Evolutionary conservation across 2,329 filamentous ascomycete genomes (phyloP), one percentile per base, ranked within the genome.

Genomic region (Scytalidium lignicola): DNA sequence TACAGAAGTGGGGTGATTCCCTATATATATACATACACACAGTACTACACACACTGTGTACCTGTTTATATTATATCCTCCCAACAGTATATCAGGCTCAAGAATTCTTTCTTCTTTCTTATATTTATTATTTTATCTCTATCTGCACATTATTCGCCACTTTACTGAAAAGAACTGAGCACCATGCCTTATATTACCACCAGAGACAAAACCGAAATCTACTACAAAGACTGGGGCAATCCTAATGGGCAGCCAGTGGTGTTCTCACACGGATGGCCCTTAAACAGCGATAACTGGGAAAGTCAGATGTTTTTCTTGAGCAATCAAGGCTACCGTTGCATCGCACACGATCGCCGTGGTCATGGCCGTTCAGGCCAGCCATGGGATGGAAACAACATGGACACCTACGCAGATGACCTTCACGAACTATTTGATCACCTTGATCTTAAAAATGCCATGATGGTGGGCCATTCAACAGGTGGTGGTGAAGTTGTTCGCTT

Each of bases 201-300:
- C 46, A 59, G 61, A 47, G 68, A 70, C 52, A 64, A 66, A 21
- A 65, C 64, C 21, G 51, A 64, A 46, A 63, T 72, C 49, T 72
- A 62, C 60, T 71, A 71, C 62, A 71, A 71, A 57, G 65, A 69
- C 54, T 72, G 69, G 69, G 68, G 68, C 49, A 67, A 68, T 56
- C 58, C 64, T 1, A 49, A 55, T 2, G 67, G 64, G 40, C 50
- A 57, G 6, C 56, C 62, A 3, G 56, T 70, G 40, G 60, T 62
- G 29, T 70, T 71, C 56, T 65, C 62, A 0, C 69, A 70, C 45
- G 68, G 67, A 47, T 70, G 68, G 68, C 68, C 68, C 1, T 54
- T 71, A 18, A 68, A 60, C 57, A 62, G 61, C 41, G 68, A 72
- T 53, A 66, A 67, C 52, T 70, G 62, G 59, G 68, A 70, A 44